phyloP scores from a whole-genome alignment of 2,329 filamentous ascomycete genomes.

The Colletotrichum destructivum region DNA sequence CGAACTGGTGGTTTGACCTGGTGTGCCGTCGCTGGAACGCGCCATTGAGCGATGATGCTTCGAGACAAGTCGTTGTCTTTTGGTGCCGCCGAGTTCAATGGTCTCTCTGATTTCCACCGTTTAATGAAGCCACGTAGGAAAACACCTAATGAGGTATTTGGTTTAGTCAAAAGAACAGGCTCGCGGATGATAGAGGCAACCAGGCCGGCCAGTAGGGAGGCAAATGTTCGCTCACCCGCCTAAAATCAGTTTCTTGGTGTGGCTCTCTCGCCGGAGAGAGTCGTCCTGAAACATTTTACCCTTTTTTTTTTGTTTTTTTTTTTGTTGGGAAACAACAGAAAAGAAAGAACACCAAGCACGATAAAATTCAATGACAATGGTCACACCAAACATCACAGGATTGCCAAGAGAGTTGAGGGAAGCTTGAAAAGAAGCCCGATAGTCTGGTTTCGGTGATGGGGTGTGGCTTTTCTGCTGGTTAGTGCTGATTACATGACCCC shows the following conservation, averaged over 20 bases:
- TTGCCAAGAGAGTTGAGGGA: slow-evolving; percentile 1
- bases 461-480: slow-evolving; percentile 30
- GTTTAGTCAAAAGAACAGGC: too few species aligned
- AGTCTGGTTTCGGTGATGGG: slow-evolving; percentile 29
- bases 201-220: too few species aligned
- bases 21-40: background rate
- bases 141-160: too few species aligned
- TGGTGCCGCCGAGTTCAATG: background rate
- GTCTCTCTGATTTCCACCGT: background rate
- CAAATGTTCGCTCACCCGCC: too few species aligned
- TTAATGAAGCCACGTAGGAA: too few species aligned
- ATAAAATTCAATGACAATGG: background rate
- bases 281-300: too few species aligned
- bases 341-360: too few species aligned
- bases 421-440: slow-evolving; percentile 5
- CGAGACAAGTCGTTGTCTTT: background rate
- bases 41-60: background rate
- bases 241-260: too few species aligned
- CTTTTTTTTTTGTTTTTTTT: too few species aligned
- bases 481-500: slow-evolving; percentile 4
- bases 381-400: background rate
- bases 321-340: too few species aligned
- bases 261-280: too few species aligned
- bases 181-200: too few species aligned
- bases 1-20: background rate